These are phyloP conservation scores for Chlorella vulgaris DNA, from an alignment of 139 green algal species.

Conservation along the genomic window DNA sequence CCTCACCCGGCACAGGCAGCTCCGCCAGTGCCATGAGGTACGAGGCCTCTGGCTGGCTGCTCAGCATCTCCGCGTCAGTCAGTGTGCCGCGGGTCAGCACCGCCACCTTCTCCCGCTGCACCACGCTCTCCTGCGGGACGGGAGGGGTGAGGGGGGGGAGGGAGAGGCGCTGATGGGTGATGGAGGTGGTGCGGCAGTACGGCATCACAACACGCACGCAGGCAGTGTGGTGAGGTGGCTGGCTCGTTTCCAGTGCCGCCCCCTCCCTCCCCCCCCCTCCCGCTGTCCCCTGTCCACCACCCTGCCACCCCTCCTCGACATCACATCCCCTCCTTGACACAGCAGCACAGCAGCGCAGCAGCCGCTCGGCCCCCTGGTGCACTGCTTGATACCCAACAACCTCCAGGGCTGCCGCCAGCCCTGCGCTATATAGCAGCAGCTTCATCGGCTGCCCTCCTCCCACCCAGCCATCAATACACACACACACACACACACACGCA, in stretches of 20 bases:
- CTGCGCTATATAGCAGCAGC: background rate
- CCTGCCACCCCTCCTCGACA: too few species aligned
- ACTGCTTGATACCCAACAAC: too few species aligned
- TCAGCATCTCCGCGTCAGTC: conserved; percentile 90
- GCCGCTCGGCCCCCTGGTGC: too few species aligned
- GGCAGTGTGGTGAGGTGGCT: too few species aligned
- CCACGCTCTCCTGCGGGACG: conserved; percentile 61
- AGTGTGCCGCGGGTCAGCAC: conserved; percentile 89
- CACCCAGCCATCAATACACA: background rate
- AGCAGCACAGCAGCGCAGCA: too few species aligned
- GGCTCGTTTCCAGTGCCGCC: background rate
- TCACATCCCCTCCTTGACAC: too few species aligned
- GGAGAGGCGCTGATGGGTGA: background rate
- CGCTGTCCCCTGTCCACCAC: too few species aligned
- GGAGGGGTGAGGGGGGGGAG: background rate
- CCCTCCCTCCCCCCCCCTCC: too few species aligned
- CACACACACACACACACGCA: background rate
- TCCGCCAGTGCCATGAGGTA: conserved; percentile 63
- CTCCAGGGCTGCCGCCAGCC: too few species aligned
- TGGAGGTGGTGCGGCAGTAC: background rate
- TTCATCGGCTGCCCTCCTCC: background rate
- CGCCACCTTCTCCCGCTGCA: conserved; percentile 86
- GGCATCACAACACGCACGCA: too few species aligned
- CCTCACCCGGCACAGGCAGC: conserved; percentile 25
- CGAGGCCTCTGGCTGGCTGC: conserved; percentile 60